Evolutionary conservation across 2,329 filamentous ascomycete species (phyloP).

Genomic region (Cladosporium sp.): DNA sequence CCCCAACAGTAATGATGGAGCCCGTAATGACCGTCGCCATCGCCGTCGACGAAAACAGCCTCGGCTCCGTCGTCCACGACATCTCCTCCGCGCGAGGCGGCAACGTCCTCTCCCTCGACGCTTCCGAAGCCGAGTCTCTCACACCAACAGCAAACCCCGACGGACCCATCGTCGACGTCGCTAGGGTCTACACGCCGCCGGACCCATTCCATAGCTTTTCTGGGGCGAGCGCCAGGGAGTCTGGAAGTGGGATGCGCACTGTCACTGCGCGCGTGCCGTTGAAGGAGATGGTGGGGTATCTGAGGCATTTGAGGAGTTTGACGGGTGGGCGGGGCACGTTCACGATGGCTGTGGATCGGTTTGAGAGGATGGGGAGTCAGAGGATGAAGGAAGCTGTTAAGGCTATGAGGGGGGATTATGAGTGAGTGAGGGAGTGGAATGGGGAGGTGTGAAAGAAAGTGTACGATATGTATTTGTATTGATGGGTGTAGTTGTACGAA

Average conservation of each 20-base stretch:
- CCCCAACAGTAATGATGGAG: slow-evolving; percentile 72
- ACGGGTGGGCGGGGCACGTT: slow-evolving; percentile 82
- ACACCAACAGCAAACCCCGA: slow-evolving; percentile 33
- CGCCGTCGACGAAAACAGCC: slow-evolving; percentile 76
- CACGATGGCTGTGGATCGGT: slow-evolving; percentile 72
- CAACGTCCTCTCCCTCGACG: slow-evolving; percentile 70
- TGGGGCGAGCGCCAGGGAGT: slow-evolving; percentile 22
- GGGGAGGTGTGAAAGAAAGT: background rate
- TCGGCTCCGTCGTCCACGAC: slow-evolving; percentile 82
- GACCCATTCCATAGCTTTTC: slow-evolving; percentile 68
- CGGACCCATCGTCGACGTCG: slow-evolving; percentile 62
- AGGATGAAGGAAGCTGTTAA: slow-evolving; percentile 59
- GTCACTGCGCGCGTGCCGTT: slow-evolving; percentile 87
- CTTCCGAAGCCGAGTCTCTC: slow-evolving; percentile 39
- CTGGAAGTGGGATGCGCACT: slow-evolving; percentile 46
- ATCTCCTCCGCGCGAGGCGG: slow-evolving; percentile 73
- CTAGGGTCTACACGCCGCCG: slow-evolving; percentile 79
- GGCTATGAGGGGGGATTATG: slow-evolving; percentile 33
- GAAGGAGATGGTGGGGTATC: slow-evolving; percentile 95
- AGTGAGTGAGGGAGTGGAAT: background rate
- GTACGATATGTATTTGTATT: slow-evolving; percentile 2
- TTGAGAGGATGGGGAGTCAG: slow-evolving; percentile 66
- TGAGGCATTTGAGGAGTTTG: slow-evolving; percentile 83
- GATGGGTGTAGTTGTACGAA: background rate
- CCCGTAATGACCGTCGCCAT: slow-evolving; percentile 92